Base-by-base conservation (phyloP, 345 rosid genomes). In the Odontarrhena argentea region DNA sequence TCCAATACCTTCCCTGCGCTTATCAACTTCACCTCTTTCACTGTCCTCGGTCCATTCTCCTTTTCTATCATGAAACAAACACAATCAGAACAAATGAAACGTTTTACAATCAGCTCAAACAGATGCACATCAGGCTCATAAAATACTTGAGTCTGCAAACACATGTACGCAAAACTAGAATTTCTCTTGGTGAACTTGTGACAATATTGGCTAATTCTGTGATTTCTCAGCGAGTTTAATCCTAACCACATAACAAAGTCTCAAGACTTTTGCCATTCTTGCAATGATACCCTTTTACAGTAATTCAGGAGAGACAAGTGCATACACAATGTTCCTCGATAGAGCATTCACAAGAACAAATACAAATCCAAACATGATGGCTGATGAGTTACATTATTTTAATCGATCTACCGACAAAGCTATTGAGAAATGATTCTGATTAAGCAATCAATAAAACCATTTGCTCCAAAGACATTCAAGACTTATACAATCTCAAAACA, bases 1-100 rank as follows among this genome's bases (percentile, higher is more conserved):
- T 88, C 99, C 76, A 94, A 80, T 76, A 94, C 80, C 74, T 84
- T 94, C 63, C 99, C 99, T 1, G 92, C 99, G 36, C 92, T 91
- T 54, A 94, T 94, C 72, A 94, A 67, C 85, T 91, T 94, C 45
- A 94, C 84, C 49, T 94, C 97, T 77, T 88, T 88, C 72, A 88
- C 83, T 34, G 97, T 87, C 80, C 75, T 85, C 8, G 99, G 99
- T 35, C 94, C 87, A 74, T 94, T 84, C 56, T 83, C 95, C 74
- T 86, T 94, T 38, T 85, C 99, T 94, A 54, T 84, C 37, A 55
- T 52, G 65, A 56, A 65, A 35, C 48, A 44, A 56, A 18, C 57
- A 52, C 45, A 73, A 3, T 12, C 55, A 60, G 7, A 57, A 57
- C 47, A 48, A 40, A 48, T 13, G 47, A 50, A 6, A 60, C 41